Base-by-base conservation (phyloP, 345 rosid genomes). In the Kernera saxatilis region DNA sequence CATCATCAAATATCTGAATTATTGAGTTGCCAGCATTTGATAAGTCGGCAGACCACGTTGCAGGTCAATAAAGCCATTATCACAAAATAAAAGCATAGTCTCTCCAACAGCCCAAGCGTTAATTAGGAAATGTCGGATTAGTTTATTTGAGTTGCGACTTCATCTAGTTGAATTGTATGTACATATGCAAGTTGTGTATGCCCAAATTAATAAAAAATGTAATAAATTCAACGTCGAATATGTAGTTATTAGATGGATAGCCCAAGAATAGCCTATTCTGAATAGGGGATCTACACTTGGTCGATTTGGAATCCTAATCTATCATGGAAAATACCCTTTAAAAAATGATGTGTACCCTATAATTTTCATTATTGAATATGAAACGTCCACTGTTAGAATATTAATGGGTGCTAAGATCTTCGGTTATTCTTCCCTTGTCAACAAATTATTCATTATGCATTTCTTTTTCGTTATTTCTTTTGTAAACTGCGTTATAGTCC, bases 101-200 rank as follows among this genome's bases (percentile, higher is more conserved):
- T 64, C 71, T 64, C 64, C 59, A 46, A 35, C 40, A 55, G 10
- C 71, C 51, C 71, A 64, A 73, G 46, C 77, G 71, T 51, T 64
- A 14, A 64, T 45, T 55, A 55, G 32, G 18, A 45, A 55, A 36
- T 36, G 6, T 55, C 10, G 0, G 5, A 64, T 64, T 73, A 9
- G 15, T 23, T 72, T 63, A 43, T 53, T 23, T 23, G 37, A 41
- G 37, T 12, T 59, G 11, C n/a, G 53, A 61, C 54, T 62, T 60
- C 36, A 30, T 51, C 53, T 21, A 15, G 30, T 29, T 29, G 44
- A 40, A 27, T 5, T 29, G n/a, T 50, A 26, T 21, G 32, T 51
- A 2, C 13, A 62, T 41, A n/a, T 51, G 35, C 69, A 71, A 51
- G 61, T 39, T 51, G 61, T 29, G 18, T 40, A 39, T 9, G 26